Evolutionary conservation across 2,329 filamentous ascomycete genomes (phyloP).

Genomic region (Rachicladosporium sp.): DNA sequence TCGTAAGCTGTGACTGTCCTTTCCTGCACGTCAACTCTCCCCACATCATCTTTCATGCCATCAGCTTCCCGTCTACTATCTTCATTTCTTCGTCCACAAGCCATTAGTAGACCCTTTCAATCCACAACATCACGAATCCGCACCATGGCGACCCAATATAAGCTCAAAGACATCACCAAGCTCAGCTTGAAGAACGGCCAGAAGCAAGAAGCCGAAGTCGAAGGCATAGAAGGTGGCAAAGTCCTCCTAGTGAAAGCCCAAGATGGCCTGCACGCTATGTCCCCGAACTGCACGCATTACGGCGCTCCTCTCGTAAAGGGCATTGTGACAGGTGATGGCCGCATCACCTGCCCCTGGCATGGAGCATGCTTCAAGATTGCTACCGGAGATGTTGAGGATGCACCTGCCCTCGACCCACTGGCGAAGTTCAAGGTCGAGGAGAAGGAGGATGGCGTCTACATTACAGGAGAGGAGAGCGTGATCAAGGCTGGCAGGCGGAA

Average conservation of each 20-base stretch:
- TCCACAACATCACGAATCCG: constrained; percentile 1
- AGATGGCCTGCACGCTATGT: constrained; percentile 65
- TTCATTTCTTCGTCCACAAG: too few species aligned
- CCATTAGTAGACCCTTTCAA: too few species aligned
- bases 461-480: constrained; percentile 63
- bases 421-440: constrained; percentile 70
- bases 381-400: constrained; percentile 89
- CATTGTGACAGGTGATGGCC: constrained; percentile 67
- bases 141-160: constrained; percentile 37
- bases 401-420: constrained; percentile 78
- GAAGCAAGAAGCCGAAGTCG: constrained; percentile 81
- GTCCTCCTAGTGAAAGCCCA: constrained; percentile 72
- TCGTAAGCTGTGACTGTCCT: too few species aligned
- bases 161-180: constrained; percentile 63
- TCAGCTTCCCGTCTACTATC: too few species aligned
- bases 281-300: constrained; percentile 79
- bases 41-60: too few species aligned
- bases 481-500: constrained; percentile 67
- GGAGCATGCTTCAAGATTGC: constrained; percentile 88
- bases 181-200: constrained; percentile 66
- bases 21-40: too few species aligned
- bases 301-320: constrained; percentile 82
- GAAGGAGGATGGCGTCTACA: constrained; percentile 71
- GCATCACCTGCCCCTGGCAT: constrained; percentile 91
- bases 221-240: constrained; percentile 76